Base-by-base conservation (phyloP, 306 rosid species). In the Pueraria montana region DNA sequence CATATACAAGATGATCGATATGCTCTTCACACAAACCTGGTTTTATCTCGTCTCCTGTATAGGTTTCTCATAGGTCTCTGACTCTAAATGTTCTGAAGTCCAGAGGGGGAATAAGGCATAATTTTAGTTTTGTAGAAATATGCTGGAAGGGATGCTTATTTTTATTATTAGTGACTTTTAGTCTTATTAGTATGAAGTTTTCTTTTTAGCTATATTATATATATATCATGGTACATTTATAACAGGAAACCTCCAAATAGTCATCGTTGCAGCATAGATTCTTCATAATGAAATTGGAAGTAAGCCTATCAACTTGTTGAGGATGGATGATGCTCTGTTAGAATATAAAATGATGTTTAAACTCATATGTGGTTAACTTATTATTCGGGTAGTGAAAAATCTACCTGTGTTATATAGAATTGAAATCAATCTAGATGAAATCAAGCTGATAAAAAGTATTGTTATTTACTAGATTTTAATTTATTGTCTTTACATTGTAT, bases 71-170 rank as follows among this genome's bases (percentile, higher is more conserved):
- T 73, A 42, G 45, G 12, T 50, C 27, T 48, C 70, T 24, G 38
- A 40, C 61, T 18, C 65, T 52, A 13, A 71, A 66, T 50, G 67
- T 55, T 66, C 62, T 82, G 23, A 65, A 74, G 30, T 82, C 38
- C 30, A 26, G 56, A 26, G 71, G 2, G 69, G 55, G 18, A 81
- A 71, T 20, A 34, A 24, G 34, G 45, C 56, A 36, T 64, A 81
- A n/a, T 52, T 38, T 36, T 20, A 50, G 66, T 82, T 82, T 24
- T 26, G 38, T 16, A 52, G 9, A 65, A 36, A 38, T 75, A 24
- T 65, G 34, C 64, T 64, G 61, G 40, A 67, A 40, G 38, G 24
- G 27, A 12, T 65, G 49, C 70, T 27, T 36, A n/a, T n/a, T n/a
- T n/a, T n/a, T n/a, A n/a, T n/a, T n/a, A 21, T 63, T 48, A 34